Base-by-base conservation (phyloP, 306 rosid genomes). In the Lupinus albus region DNA sequence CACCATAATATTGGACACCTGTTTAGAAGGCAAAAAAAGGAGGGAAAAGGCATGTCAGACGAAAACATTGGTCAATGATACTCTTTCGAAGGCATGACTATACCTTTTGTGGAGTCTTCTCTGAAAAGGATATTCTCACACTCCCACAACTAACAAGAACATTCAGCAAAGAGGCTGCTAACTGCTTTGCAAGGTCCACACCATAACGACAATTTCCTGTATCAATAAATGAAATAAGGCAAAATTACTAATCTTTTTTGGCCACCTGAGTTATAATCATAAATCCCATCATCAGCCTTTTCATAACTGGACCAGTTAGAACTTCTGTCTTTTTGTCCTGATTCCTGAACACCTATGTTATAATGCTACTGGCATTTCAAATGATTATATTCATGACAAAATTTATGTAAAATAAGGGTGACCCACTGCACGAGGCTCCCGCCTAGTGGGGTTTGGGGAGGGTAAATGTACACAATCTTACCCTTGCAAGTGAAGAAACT, bases 91-190 rank as follows among this genome's bases (percentile, higher is more conserved):
- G 41, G 25, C 8, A 18, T 42, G 59, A 12, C 57, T 70, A 69
- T 78, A 89, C 98, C 89, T 88, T 93, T 74, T 79, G 78, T 20
- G 98, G 89, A 59, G 98, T 89, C 80, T 85, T 86, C 74, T 81
- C 78, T n/a, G 97, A 84, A 77, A 86, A 93, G 80, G 97, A 89
- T 88, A 93, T 88, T 78, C 93, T 88, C 74, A 93, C 83, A 68
- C 89, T 89, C 68, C 96, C 97, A 74, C 97, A 93, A 81, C 86
- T 86, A 59, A 10, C 80, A 82, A 89, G 84, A 77, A 89, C 90
- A 72, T 64, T 80, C 39, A 78, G 84, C 79, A 93, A 79, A 78
- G 80, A 69, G 62, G 87, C 78, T 56, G 68, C 76, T 68, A 93
- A 79, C 71, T 93, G 88, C 88, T 79, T 89, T 68, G 93, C 98